A percentile compares a stretch with the other conserved stretches of the same genome.
phyloP scores from a whole-genome alignment of 352 stramenopile species.

The Phytophthora citrophthora region DNA sequence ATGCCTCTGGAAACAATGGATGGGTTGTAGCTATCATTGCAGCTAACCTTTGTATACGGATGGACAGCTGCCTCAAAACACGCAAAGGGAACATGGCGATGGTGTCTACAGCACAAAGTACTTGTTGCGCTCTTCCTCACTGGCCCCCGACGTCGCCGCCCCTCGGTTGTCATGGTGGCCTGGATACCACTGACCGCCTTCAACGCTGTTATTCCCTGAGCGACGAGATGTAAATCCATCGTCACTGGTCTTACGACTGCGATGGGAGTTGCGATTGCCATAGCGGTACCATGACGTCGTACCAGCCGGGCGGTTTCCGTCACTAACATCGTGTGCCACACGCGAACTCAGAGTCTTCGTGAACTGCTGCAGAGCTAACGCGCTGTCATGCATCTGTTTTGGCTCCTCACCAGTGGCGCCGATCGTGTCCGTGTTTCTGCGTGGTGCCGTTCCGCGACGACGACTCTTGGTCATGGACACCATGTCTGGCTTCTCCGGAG shows the following conservation, averaged over 20 bases:
- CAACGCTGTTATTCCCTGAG: slow-evolving; percentile 72
- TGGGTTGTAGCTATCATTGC: slow-evolving; percentile 25
- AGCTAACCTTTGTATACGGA: slow-evolving; percentile 32
- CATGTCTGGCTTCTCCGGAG: slow-evolving; percentile 35
- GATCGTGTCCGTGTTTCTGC: slow-evolving; percentile 60
- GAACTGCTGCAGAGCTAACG: slow-evolving; percentile 83
- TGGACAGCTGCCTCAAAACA: slow-evolving; percentile 27
- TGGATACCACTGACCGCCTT: slow-evolving; percentile 52
- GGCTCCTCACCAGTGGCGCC: slow-evolving; percentile 45
- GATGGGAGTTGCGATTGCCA: slow-evolving; percentile 70
- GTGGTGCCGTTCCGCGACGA: slow-evolving; percentile 27
- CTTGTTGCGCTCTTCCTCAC: slow-evolving; percentile 80
- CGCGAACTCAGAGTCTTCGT: slow-evolving; percentile 82
- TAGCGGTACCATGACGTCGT: slow-evolving; percentile 82
- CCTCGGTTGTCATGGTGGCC: slow-evolving; percentile 44
- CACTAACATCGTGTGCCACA: slow-evolving; percentile 63
- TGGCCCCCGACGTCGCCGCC: slow-evolving; percentile 47
- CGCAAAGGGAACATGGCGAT: slow-evolving; percentile 22
- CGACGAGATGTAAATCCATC: slow-evolving; percentile 51
- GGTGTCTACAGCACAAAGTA: slow-evolving; percentile 83
- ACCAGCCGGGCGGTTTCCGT: slow-evolving; percentile 43
- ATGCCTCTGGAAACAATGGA: slow-evolving; percentile 7
- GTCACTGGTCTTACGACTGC: slow-evolving; percentile 71
- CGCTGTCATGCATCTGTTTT: slow-evolving; percentile 61
- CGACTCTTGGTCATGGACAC: slow-evolving; percentile 39